Base-by-base conservation (phyloP, 225 moss, liverwort and hornwort species). In the Rhytidiadelphus loreus region DNA sequence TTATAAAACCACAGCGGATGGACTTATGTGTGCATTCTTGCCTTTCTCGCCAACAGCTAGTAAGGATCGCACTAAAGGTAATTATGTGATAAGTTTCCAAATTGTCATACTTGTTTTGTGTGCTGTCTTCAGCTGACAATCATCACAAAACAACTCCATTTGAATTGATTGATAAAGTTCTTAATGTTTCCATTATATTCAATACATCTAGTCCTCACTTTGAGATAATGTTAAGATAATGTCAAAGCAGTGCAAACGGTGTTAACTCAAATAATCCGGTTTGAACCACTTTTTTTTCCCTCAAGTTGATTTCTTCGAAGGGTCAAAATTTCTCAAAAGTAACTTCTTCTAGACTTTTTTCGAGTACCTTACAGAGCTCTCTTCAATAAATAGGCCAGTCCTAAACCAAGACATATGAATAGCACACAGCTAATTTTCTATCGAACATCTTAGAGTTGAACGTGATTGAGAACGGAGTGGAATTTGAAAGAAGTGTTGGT, bases 1-100 rank as follows among this genome's bases (percentile, higher is more conserved):
- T 37, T 98, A 97, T 78, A 93, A 95, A 88, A 86, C 88, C 70
- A 98, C 97, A 63, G 97, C 98, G 15, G 97, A 98, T 91, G 92
- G 93, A 57, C 90, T 97, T 23, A 98, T 98, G 94, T 98, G 98
- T 90, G 89, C 96, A 14, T 91, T 96, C 57, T 56, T 98, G 72
- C 98, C 98, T 32, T 94, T 90, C 69, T 97, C 98, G 61, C 95
- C 96, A 53, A 93, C 94, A 41, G 95, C 98, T 33, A 94, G 92
- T 21, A 86, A 77, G 56, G 89, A 87, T 65, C 97, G 97, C 56
- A 96, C 98, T 9, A 89, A 92, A 92, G 96, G 97, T 96, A 48
- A 48, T 48, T 48, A 75, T 83, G 74, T 69, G 66, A 77, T 78
- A 14, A 71, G 18, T 63, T 50, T 73, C 55, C 57, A n/a, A 23